Evolutionary conservation across 352 stramenopile species (phyloP).

Genomic region (Phytophthora citrophthora): DNA sequence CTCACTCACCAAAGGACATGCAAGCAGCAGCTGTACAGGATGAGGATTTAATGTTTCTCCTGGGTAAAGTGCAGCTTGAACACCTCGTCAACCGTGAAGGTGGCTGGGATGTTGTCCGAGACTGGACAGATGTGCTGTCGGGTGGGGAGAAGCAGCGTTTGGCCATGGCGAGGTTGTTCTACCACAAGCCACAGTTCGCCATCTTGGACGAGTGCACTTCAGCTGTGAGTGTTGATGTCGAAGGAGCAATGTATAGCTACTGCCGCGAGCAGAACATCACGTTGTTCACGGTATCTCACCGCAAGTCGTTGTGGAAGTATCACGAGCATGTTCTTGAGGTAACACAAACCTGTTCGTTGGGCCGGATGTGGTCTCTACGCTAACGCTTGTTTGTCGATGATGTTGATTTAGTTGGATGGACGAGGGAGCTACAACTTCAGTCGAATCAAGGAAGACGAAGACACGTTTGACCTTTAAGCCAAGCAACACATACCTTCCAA

Average conservation of each 20-base stretch:
- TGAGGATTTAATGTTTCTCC: slow-evolving; percentile 64
- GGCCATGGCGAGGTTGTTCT: slow-evolving; percentile 90
- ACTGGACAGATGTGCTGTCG: slow-evolving; percentile 90
- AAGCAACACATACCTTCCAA: neutral
- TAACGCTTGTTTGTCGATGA: neutral
- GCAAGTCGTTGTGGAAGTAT: slow-evolving; percentile 91
- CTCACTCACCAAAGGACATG: slow-evolving; percentile 80
- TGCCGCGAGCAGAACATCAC: slow-evolving; percentile 91
- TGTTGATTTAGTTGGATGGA: neutral
- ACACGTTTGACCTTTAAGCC: neutral
- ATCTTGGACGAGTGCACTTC: slow-evolving; percentile 91
- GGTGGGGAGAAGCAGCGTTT: slow-evolving; percentile 93
- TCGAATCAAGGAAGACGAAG: neutral
- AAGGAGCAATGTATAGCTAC: slow-evolving; percentile 87
- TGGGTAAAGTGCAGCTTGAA: slow-evolving; percentile 84
- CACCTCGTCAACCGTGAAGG: slow-evolving; percentile 79
- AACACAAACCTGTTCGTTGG: slow-evolving; percentile 3
- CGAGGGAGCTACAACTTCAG: neutral
- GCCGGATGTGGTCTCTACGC: neutral
- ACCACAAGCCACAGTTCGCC: slow-evolving; percentile 91
- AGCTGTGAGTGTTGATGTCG: slow-evolving; percentile 87
- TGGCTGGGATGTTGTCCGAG: slow-evolving; percentile 81
- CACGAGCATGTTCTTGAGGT: slow-evolving; percentile 87
- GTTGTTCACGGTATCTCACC: slow-evolving; percentile 91
- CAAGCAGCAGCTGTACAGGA: slow-evolving; percentile 52